These are phyloP conservation scores for Hansfordia pulvinata DNA, from an alignment of 2,329 filamentous ascomycete species.

Conservation along the genomic window DNA sequence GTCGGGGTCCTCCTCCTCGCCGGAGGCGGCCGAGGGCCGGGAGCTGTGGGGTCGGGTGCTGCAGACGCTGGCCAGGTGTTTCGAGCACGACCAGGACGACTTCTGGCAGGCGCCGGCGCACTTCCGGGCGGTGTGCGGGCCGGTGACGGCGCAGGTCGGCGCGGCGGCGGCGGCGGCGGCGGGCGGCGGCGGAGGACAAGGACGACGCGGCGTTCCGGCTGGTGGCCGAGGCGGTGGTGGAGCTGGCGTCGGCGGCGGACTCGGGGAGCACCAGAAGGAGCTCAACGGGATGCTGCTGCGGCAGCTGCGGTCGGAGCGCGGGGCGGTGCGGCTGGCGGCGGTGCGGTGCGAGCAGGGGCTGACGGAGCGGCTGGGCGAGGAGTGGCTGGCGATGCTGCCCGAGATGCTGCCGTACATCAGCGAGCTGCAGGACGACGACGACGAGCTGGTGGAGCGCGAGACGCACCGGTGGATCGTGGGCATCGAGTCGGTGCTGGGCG, in stretches of 20 bases:
- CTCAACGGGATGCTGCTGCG: slow-evolving; percentile 69
- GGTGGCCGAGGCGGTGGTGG: too few relatives aligned
- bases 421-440: slow-evolving; percentile 91
- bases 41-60: slow-evolving; percentile 59
- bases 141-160: slow-evolving; percentile 54
- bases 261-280: slow-evolving; percentile 81
- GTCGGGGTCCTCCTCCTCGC: slow-evolving; percentile 24
- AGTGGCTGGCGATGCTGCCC: slow-evolving; percentile 81
- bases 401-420: slow-evolving; percentile 97
- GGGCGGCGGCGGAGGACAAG: too few relatives aligned
- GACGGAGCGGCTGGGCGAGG: slow-evolving; percentile 72
- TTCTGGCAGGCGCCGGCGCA: slow-evolving; percentile 93
- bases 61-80: slow-evolving; percentile 58
- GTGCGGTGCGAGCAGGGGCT: slow-evolving; percentile 71
- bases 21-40: slow-evolving; percentile 33
- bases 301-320: slow-evolving; percentile 60
- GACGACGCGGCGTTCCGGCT: slow-evolving; percentile 54
- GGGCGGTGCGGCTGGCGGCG: slow-evolving; percentile 64
- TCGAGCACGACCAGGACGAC: slow-evolving; percentile 82
- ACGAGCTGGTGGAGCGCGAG: slow-evolving; percentile 83
- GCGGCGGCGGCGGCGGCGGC: slow-evolving; percentile 49
- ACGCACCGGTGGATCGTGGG: slow-evolving; percentile 80
- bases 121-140: slow-evolving; percentile 58
- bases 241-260: slow-evolving; percentile 67
- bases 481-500: slow-evolving; percentile 81